Base-by-base conservation (phyloP, 1,139 yeast genomes). In the Starmera stellimalicola region DNA sequence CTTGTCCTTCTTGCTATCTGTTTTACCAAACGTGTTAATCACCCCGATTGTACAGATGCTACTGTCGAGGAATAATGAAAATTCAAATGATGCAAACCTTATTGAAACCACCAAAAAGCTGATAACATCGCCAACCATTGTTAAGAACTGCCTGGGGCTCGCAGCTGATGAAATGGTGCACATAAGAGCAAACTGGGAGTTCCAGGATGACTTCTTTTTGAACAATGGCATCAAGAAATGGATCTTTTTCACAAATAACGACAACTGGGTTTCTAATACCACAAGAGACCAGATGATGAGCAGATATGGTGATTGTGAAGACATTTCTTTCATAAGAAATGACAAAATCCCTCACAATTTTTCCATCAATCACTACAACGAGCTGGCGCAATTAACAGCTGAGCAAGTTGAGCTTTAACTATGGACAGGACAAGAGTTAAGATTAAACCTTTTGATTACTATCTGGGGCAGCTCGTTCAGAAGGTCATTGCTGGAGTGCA, bases 231-330 rank as follows among this genome's bases (percentile, higher is more conserved):
- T 54, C 22, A 22, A 22, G 2, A 57, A 72, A 12, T 77, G 83
- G 83, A 49, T 63, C 2, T 70, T 67, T 42, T 76, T 74, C 46
- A 80, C 81, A 3, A 52, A 54, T 12, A 46, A 53, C 12, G 87
- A 78, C 50, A 71, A 72, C 46, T 78, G 87, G 87, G 75, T 77
- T 3, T 59, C 62, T 36, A 64, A 69, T 34, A 52, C 49, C 17
- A 66, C 80, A 2, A 56, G 77, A 34, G 60, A 57, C 23, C 55
- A 57, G 37, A 51, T 75, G 14, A 46, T 67, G 24, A 37, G 54
- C 5, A 52, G 57, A 25, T 69, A 70, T 45, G 47, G 47, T 6
- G 38, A 41, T 10, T 51, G 54, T 30, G 45, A 51, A 12, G 55
- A 58, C 37, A 55, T 68, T 14, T 37, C 39, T 3, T 57, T 67